These are phyloP conservation scores for Fusarium concolor DNA, from an alignment of 2,329 filamentous ascomycete species.

Conservation along the genomic window DNA sequence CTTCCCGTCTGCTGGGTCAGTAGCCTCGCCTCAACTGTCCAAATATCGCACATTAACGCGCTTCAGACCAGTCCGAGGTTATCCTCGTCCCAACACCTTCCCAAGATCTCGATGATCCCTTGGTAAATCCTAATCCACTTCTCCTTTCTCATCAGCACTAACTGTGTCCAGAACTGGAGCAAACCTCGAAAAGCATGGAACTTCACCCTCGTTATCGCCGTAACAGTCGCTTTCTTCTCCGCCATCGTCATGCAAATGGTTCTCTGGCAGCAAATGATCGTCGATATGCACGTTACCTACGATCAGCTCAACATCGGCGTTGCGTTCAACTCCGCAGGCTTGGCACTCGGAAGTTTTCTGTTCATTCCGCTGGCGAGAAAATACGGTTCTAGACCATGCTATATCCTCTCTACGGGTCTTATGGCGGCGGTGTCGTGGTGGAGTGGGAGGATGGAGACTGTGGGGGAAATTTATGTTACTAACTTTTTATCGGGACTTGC, in stretches of 20 bases:
- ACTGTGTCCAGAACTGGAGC: slow-evolving; percentile 43
- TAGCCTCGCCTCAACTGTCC: neutral
- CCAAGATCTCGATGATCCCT: slow-evolving; percentile 44
- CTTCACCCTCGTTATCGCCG: slow-evolving; percentile 35
- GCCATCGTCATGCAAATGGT: slow-evolving; percentile 30
- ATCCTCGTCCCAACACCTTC: slow-evolving; percentile 21
- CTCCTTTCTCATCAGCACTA: neutral
- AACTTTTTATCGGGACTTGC: slow-evolving; percentile 50
- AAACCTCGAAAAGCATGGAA: slow-evolving; percentile 43
- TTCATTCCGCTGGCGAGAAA: slow-evolving; percentile 50
- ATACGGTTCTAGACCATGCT: slow-evolving; percentile 47
- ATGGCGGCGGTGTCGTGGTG: slow-evolving; percentile 29
- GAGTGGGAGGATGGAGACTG: slow-evolving; percentile 9
- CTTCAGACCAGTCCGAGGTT: neutral
- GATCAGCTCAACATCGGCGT: slow-evolving; percentile 42
- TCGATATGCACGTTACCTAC: slow-evolving; percentile 43
- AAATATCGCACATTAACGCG: neutral
- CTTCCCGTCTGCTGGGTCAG: slow-evolving; percentile 6
- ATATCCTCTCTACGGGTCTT: slow-evolving; percentile 34
- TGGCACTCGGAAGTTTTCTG: slow-evolving; percentile 48
- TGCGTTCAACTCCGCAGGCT: slow-evolving; percentile 45
- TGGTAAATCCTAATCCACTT: slow-evolving; percentile 20
- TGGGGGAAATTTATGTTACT: slow-evolving; percentile 41
- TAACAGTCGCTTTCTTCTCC: slow-evolving; percentile 43
- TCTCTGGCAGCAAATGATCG: slow-evolving; percentile 48